These are phyloP conservation scores for Dictyostelium purpureum DNA, from an alignment of 78 protist genomes.

Conservation along the genomic window DNA sequence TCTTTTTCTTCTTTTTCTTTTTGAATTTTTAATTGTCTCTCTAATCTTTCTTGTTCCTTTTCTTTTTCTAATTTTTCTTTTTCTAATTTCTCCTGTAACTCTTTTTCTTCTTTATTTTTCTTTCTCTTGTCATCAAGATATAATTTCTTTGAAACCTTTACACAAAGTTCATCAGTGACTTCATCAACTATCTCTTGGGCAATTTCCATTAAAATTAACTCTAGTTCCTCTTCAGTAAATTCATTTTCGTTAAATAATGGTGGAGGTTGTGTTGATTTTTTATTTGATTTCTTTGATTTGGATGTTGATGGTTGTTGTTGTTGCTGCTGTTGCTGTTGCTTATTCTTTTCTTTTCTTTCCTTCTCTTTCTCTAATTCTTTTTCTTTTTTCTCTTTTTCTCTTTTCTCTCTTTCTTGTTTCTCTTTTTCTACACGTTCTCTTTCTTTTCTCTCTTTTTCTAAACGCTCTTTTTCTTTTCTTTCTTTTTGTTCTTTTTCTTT, in stretches of 20 bases:
- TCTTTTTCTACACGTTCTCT: not conserved
- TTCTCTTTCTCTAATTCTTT: not conserved
- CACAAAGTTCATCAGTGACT: conserved; percentile 32
- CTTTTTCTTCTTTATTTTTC: conserved; percentile 42
- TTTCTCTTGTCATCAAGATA: conserved; percentile 51
- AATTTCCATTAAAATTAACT: conserved; percentile 6
- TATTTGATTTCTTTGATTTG: not conserved
- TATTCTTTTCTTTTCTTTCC: not conserved
- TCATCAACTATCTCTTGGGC: conserved; percentile 44
- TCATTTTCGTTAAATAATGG: not conserved
- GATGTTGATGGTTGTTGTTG: not conserved
- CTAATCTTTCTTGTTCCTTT: not conserved
- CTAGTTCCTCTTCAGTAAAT: not conserved
- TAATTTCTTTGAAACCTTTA: conserved; percentile 19
- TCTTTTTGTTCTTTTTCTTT: not conserved
- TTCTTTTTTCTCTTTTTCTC: not conserved
- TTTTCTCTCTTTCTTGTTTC: not conserved
- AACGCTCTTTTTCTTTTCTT: not conserved
- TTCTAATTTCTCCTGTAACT: not conserved
- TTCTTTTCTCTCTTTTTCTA: not conserved
- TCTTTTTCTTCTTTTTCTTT: not conserved
- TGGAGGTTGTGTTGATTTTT: not conserved
- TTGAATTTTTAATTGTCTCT: not conserved
- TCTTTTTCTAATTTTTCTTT: conserved; percentile 2
- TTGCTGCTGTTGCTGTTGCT: not conserved